A percentile compares a stretch with the other conserved stretches of the same genome.
These are phyloP conservation scores for Grosmannia penicillata DNA, from an alignment of 2,329 filamentous ascomycete genomes.

Conservation along the genomic window DNA sequence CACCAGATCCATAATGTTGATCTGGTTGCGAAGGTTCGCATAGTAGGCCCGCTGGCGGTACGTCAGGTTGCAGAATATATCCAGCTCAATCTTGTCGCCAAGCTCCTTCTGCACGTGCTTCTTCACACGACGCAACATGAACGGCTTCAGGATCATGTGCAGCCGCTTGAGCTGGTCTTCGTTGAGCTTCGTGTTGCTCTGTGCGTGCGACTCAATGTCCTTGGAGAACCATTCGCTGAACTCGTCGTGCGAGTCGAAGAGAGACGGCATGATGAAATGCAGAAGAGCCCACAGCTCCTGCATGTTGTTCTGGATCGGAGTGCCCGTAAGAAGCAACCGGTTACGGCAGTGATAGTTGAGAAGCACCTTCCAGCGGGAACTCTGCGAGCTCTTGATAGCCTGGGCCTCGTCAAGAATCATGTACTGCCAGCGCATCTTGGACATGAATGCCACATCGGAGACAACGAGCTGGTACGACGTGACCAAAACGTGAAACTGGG, in stretches of 20 bases:
- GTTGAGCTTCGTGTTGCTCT: slow-evolving; percentile 98
- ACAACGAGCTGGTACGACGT: slow-evolving; percentile 97
- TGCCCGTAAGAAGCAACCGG: slow-evolving; percentile 82
- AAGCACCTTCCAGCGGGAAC: slow-evolving; percentile 91
- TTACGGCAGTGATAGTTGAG: slow-evolving; percentile 93
- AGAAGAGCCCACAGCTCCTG: slow-evolving; percentile 94
- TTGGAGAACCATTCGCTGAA: slow-evolving; percentile 93
- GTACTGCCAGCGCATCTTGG: slow-evolving; percentile 99
- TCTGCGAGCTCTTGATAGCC: slow-evolving; percentile 95
- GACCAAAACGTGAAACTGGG: slow-evolving; percentile 87
- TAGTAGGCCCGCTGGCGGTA: slow-evolving; percentile 94
- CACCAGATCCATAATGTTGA: slow-evolving; percentile 96
- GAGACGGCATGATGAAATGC: slow-evolving; percentile 99
- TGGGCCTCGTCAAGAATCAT: slow-evolving; percentile 99
- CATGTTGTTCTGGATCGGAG: slow-evolving; percentile 99
- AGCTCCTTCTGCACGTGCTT: slow-evolving; percentile 99
- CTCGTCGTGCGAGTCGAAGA: slow-evolving; percentile 89
- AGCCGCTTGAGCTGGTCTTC: slow-evolving; percentile 93
- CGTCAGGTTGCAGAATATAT: slow-evolving; percentile 92
- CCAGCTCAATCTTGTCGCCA: slow-evolving; percentile 94
- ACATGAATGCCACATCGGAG: slow-evolving; percentile 90
- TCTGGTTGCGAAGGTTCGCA: slow-evolving; percentile 82
- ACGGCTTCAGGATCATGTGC: slow-evolving; percentile 98
- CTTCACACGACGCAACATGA: slow-evolving; percentile 99
- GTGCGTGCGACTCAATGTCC: slow-evolving; percentile 94